Evolutionary conservation across 2,329 filamentous ascomycete genomes (phyloP).

Genomic region (Aureobasidium mangrovei): DNA sequence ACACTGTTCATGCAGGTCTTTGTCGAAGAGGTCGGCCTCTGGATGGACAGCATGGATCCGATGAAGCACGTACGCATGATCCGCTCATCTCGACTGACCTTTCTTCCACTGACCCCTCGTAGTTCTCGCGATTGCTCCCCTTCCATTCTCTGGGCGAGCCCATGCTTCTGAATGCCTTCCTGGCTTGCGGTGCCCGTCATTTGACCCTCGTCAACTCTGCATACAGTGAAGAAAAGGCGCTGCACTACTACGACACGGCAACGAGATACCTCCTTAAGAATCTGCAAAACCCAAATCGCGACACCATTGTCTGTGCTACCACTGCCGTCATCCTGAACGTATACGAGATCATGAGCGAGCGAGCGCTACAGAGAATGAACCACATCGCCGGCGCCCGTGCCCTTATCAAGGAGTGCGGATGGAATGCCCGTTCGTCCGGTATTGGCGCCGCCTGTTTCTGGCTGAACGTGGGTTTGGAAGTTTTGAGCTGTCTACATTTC

Average conservation of each 20-base stretch:
- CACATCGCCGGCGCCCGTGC: constrained; percentile 80
- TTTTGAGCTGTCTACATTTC: constrained; percentile 79
- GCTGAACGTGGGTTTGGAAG: constrained; percentile 83
- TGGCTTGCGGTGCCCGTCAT: constrained; percentile 82
- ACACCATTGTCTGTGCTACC: constrained; percentile 75
- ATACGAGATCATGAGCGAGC: constrained; percentile 86
- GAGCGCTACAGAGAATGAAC: constrained; percentile 71
- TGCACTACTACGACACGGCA: constrained; percentile 78
- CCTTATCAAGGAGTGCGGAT: constrained; percentile 80
- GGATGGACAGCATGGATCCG: constrained; percentile 89
- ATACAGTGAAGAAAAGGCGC: constrained; percentile 66
- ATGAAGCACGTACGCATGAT: constrained; percentile 56
- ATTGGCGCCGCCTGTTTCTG: constrained; percentile 87
- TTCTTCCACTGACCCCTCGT: not conserved
- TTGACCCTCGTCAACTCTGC: constrained; percentile 61
- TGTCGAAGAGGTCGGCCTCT: constrained; percentile 78
- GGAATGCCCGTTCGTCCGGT: constrained; percentile 70
- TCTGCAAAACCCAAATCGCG: constrained; percentile 74
- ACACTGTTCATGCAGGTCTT: constrained; percentile 87
- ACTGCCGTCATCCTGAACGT: constrained; percentile 84
- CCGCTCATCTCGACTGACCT: not conserved
- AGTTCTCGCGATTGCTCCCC: constrained; percentile 75
- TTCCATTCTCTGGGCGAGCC: constrained; percentile 73
- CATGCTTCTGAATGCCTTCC: constrained; percentile 79
- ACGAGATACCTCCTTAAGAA: constrained; percentile 67